These are phyloP conservation scores for Leavenworthia alabamica DNA, from an alignment of 345 rosid species.

Conservation along the genomic window DNA sequence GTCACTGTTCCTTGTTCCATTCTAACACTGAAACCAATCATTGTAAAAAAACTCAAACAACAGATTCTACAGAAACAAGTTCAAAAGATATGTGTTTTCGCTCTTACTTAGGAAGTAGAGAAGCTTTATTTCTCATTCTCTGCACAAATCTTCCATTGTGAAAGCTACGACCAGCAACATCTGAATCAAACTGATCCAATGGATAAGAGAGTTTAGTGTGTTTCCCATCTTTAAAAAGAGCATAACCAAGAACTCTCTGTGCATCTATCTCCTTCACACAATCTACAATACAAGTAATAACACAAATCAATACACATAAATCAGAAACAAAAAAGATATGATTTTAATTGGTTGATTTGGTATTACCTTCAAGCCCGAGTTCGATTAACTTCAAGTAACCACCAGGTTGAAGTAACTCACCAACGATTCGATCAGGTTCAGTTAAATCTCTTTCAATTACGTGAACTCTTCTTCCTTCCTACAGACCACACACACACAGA, in stretches of 20 bases:
- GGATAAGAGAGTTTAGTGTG: conserved; percentile 38
- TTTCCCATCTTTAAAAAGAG: conserved; percentile 46
- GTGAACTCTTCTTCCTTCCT: conserved; percentile 49
- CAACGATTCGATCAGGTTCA: conserved; percentile 45
- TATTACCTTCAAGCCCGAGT: conserved; percentile 46
- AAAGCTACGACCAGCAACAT: conserved; percentile 46
- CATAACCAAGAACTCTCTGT: conserved; percentile 45
- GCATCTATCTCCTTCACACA: conserved; percentile 52
- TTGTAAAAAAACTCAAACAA: not conserved
- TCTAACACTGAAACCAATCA: conserved; percentile 27
- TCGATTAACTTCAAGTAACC: conserved; percentile 43
- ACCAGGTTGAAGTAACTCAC: conserved; percentile 51
- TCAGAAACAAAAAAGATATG: not conserved
- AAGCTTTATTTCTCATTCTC: conserved; percentile 51
- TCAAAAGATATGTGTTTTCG: not conserved
- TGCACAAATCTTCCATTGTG: conserved; percentile 52
- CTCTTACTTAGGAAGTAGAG: conserved; percentile 37
- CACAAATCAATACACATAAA: not conserved
- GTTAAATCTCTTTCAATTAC: conserved; percentile 51
- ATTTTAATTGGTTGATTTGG: not conserved
- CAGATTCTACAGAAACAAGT: not conserved
- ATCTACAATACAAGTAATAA: conserved; percentile 24
- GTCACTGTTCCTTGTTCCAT: conserved; percentile 51
- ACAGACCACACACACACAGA: not conserved
- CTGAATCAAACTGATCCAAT: conserved; percentile 36